Evolutionary conservation across 176 grass and related monocot species (phyloP).

Genomic region (Poa pratensis): DNA sequence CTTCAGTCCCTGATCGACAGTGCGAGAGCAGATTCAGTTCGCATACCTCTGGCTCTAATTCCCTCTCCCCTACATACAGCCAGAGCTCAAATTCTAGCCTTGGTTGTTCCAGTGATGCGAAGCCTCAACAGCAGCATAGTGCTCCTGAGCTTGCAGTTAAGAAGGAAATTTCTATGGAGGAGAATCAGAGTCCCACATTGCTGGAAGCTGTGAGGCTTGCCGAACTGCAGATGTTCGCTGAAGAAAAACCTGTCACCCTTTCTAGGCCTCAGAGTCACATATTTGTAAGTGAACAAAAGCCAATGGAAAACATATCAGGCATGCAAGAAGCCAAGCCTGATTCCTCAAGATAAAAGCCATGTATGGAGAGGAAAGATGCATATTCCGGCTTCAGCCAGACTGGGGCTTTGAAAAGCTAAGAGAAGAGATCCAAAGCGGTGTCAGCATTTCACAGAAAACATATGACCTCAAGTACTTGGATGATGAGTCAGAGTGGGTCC

Average conservation of each 20-base stretch:
- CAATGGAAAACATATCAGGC: constrained; percentile 35
- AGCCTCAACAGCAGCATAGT: constrained; percentile 52
- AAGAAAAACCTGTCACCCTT: constrained; percentile 45
- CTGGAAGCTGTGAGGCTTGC: constrained; percentile 34
- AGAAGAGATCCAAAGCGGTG: constrained; percentile 82
- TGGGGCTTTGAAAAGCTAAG: constrained; percentile 83
- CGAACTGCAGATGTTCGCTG: constrained; percentile 38
- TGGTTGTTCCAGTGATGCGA: constrained; percentile 59
- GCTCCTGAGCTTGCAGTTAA: constrained; percentile 47
- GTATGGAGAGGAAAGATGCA: constrained; percentile 85
- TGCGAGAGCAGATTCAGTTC: constrained; percentile 58
- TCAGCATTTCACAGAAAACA: constrained; percentile 41
- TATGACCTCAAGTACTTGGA: constrained; percentile 86
- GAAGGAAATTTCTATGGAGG: constrained; percentile 60
- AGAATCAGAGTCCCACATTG: constrained; percentile 55
- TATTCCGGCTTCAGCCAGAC: constrained; percentile 78
- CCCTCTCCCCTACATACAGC: constrained; percentile 67
- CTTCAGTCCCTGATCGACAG: constrained; percentile 42
- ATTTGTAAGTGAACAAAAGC: constrained; percentile 50
- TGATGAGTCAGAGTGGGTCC: constrained; percentile 96
- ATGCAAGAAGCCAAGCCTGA: constrained; percentile 52
- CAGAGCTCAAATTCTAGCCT: constrained; percentile 82
- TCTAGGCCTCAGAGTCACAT: constrained; percentile 47
- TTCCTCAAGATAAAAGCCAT: constrained; percentile 90
- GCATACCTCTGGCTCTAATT: constrained; percentile 70